Evolutionary conservation across 2,329 filamentous ascomycete species (phyloP).

Genomic region (Stemphylium beticola): DNA sequence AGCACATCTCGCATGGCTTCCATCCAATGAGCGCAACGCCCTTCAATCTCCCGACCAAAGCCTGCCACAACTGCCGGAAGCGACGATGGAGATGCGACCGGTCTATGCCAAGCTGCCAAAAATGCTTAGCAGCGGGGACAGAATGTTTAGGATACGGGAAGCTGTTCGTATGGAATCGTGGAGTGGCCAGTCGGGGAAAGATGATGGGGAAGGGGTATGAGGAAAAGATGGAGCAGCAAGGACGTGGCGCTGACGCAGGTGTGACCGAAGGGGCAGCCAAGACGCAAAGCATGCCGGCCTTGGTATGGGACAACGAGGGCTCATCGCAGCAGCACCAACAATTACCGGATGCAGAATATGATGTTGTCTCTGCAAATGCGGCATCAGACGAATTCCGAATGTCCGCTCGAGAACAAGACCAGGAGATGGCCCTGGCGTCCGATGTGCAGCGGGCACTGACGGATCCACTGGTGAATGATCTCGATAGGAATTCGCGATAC

Average conservation of each 20-base stretch:
- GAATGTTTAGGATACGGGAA: conserved; percentile 68
- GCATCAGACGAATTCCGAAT: neutral
- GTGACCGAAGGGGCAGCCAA: conserved; percentile 35
- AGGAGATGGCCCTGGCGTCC: conserved; percentile 29
- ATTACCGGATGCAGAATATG: neutral
- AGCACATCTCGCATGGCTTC: conserved; percentile 40
- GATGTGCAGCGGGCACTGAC: conserved; percentile 53
- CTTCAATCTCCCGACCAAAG: conserved; percentile 43
- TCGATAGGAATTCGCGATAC: conserved; percentile 54
- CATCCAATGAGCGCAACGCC: conserved; percentile 41
- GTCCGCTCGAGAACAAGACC: conserved; percentile 9
- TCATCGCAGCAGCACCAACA: conserved; percentile 5
- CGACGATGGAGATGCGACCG: conserved; percentile 67
- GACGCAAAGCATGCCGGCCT: conserved; percentile 22
- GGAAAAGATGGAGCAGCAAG: conserved; percentile 30
- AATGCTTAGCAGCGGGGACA: conserved; percentile 62
- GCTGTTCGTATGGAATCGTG: conserved; percentile 65
- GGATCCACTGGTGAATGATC: conserved; percentile 63
- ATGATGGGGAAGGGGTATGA: conserved; percentile 62
- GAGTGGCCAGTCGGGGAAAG: conserved; percentile 59
- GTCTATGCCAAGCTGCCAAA: conserved; percentile 65
- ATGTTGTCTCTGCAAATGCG: neutral
- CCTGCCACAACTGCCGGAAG: conserved; percentile 68
- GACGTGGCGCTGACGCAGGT: neutral
- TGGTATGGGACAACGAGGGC: conserved; percentile 25